Percentiles rank a stretch among this genome's conserved stretches.
Conservation (phyloP, 164 flowering plant species). For the Magnolia kwangsiensis region DNA sequence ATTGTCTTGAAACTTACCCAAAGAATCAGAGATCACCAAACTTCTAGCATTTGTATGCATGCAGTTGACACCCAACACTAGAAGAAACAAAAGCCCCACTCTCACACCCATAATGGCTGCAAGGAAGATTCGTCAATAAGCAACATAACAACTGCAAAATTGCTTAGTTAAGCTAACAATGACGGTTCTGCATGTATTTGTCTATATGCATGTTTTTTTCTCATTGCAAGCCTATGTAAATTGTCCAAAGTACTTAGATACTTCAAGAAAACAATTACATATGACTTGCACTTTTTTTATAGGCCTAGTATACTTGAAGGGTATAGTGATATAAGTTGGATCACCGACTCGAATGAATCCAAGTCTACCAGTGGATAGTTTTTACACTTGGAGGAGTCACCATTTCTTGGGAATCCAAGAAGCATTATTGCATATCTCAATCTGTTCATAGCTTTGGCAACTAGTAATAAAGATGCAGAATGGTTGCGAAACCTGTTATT, state of each 20-base stretch:
- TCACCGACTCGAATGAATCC: background rate
- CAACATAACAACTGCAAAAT: too few relatives aligned
- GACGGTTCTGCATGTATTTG: too few relatives aligned
- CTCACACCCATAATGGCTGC: conserved; percentile 58
- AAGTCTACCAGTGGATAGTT: background rate
- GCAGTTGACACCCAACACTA: conserved; percentile 42
- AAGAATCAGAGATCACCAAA: conserved; percentile 16
- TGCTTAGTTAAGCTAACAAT: too few relatives aligned
- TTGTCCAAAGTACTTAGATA: background rate
- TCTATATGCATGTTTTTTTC: too few relatives aligned
- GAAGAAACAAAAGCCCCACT: conserved; percentile 40
- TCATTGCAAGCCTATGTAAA: too few relatives aligned
- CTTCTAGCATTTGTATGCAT: conserved; percentile 39
- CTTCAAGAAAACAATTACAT: background rate
- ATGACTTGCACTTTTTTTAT: too few relatives aligned
- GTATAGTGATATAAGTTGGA: background rate
- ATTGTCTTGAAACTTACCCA: conserved; percentile 19
- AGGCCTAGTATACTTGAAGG: background rate
- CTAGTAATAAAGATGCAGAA: background rate
- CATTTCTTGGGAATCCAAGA: background rate
- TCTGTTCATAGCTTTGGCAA: background rate
- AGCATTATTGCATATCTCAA: background rate
- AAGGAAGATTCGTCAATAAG: background rate
- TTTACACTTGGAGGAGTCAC: background rate
- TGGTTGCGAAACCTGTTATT: background rate